These are phyloP conservation scores for Aspergillus diversus DNA, from an alignment of 495 filamentous ascomycete genomes.

Conservation along the genomic window DNA sequence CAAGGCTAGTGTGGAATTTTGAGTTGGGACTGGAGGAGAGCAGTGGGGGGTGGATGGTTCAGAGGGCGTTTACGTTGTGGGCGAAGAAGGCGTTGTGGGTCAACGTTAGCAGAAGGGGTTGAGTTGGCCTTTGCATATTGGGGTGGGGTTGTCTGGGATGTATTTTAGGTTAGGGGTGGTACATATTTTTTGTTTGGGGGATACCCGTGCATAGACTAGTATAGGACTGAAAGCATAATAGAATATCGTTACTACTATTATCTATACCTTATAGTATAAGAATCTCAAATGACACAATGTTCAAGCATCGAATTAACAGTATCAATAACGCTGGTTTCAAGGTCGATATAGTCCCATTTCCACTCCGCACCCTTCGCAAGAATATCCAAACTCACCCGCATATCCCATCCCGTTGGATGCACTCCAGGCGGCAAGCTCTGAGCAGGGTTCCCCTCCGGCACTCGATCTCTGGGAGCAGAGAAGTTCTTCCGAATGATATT, in stretches of 20 bases:
- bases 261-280: too few species aligned
- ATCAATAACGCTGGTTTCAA: slow-evolving; percentile 33
- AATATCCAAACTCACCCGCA: slow-evolving; percentile 29
- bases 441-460: slow-evolving; percentile 28
- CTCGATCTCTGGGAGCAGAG: slow-evolving; percentile 21
- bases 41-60: neutral
- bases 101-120: neutral
- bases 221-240: too few species aligned
- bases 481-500: too few species aligned
- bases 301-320: slow-evolving; percentile 31
- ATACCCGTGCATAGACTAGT: too few species aligned
- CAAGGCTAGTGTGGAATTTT: slow-evolving; percentile 23
- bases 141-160: too few species aligned
- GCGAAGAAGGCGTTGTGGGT: neutral
- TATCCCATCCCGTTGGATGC: slow-evolving; percentile 38
- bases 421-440: slow-evolving; percentile 30
- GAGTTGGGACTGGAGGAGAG: neutral
- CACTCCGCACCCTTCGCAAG: slow-evolving; percentile 24
- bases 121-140: too few species aligned
- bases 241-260: too few species aligned
- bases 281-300: slow-evolving; percentile 1
- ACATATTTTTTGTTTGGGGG: too few species aligned
- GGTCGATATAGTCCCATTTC: slow-evolving; percentile 30
- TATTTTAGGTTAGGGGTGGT: too few species aligned
- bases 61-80: neutral